Base-by-base conservation (phyloP, 139 green algal genomes). In the Chlamydomonas schloesseri region DNA sequence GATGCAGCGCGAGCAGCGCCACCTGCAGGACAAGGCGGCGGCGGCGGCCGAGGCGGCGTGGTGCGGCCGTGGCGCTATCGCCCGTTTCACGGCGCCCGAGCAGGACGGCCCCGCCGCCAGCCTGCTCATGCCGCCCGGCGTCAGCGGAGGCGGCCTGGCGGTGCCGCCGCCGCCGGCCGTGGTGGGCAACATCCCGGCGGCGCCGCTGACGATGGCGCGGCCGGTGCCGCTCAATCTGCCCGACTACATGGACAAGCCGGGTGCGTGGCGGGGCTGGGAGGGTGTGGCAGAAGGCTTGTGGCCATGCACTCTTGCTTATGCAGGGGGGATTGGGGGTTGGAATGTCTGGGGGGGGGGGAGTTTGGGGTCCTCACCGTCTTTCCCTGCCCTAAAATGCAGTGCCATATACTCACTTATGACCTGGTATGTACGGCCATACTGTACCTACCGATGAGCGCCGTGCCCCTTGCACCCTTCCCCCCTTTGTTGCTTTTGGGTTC, bases 71-170 rank as follows among this genome's bases (percentile, higher is more conserved):
- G 31, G 29, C n/a, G 17, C 67, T 1, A 18, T 29, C 21, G 28
- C 37, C 1, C 46, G 46, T 42, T 84, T 84, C 64, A 55, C 64
- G 18, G 64, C 62, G 28, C 37, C 37, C 5, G 46, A 74, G 26
- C 78, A 75, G 65, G 78, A 84, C 47, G 78, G 78, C 64, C 78
- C 78, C 78, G n/a, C 42, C 21, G 42, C 57, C 78, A 84, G 78
- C n/a, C 29, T 84, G 60, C 62, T 84, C 10, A 84, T 84, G 78
- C 78, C 78, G 28, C 42, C 64, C 14, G 78, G 78, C 5, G 78
- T 84, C 0, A 75, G 28, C n/a, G 78, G 78, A 13, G 78, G 78
- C 37, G 68, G 78, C 15, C 78, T 84, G 78, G 64, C 64, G 64
- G 62, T 46, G 46, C 78, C 78, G 64, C 37, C 78, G 31, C 64